phyloP scores from a whole-genome alignment of 768 basidiomycete species.

The Brasilioporus rufonigricans region DNA sequence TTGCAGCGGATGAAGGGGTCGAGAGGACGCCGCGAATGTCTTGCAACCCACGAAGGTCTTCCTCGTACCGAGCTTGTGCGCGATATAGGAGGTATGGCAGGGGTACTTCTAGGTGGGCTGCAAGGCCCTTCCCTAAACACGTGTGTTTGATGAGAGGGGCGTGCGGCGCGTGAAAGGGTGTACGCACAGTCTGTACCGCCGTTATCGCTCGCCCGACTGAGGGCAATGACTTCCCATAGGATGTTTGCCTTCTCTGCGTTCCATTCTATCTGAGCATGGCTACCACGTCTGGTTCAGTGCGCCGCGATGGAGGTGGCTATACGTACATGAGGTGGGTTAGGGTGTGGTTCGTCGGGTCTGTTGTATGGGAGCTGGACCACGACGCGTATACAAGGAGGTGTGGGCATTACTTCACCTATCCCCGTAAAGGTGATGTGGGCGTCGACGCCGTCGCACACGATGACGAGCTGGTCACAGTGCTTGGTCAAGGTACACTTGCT shows the following conservation, averaged over 20 bases:
- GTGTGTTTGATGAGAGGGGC: background rate
- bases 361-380: conserved; percentile 79
- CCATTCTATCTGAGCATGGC: conserved; percentile 70
- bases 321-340: conserved; percentile 70
- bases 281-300: conserved; percentile 9
- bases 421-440: background rate
- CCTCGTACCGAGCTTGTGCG: conserved; percentile 80
- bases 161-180: background rate
- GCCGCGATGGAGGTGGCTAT: background rate
- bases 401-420: conserved; percentile 21
- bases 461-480: background rate
- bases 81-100: conserved; percentile 83
- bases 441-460: background rate
- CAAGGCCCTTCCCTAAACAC: conserved; percentile 74
- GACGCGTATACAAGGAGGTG: conserved; percentile 52
- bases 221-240: conserved; percentile 84
- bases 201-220: conserved; percentile 69
- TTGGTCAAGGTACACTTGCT: background rate
- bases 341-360: conserved; percentile 64
- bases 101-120: conserved; percentile 75
- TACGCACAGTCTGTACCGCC: conserved; percentile 77
- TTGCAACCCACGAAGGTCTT: conserved; percentile 77
- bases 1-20: conserved; percentile 40
- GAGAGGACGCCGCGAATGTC: conserved; percentile 60
- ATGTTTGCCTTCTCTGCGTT: conserved; percentile 79